These are phyloP conservation scores for Talaromyces islandicus DNA, from an alignment of 2,329 filamentous ascomycete genomes.

Conservation along the genomic window DNA sequence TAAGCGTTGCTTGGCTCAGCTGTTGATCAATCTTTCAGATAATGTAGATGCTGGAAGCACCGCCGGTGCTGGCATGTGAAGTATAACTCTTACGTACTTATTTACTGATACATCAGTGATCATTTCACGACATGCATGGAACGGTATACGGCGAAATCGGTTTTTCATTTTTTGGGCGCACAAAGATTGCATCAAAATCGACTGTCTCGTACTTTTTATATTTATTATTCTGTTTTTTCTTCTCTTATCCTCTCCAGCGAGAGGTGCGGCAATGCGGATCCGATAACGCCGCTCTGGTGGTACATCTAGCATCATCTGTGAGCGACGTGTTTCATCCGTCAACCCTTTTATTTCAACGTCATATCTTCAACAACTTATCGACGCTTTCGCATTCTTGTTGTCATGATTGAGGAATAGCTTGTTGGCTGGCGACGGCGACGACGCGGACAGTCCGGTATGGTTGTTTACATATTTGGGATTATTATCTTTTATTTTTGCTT, in stretches of 20 bases:
- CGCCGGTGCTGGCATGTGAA: constrained; percentile 31
- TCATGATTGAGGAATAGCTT: constrained; percentile 22
- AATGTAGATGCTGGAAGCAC: constrained; percentile 58
- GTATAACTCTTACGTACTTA: constrained; percentile 27
- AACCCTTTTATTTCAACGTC: constrained; percentile 7
- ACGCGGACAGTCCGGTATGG: constrained; percentile 27
- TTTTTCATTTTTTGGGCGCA: constrained; percentile 26
- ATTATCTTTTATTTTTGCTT: not conserved
- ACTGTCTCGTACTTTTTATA: constrained; percentile 4
- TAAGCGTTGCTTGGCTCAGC: constrained; percentile 93
- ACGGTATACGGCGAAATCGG: constrained; percentile 35
- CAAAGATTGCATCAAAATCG: constrained; percentile 8
- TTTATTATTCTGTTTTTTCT: not conserved
- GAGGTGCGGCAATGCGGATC: not conserved
- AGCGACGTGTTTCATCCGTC: constrained; percentile 14
- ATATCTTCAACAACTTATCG: constrained; percentile 15
- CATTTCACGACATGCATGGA: constrained; percentile 36
- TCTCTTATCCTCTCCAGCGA: not conserved
- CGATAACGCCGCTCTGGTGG: not conserved
- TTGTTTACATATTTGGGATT: constrained; percentile 15
- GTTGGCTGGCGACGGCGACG: constrained; percentile 26
- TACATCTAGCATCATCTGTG: constrained; percentile 1
- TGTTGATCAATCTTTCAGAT: constrained; percentile 93
- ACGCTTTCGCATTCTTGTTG: not conserved
- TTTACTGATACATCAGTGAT: constrained; percentile 24